A percentile compares a stretch with the other conserved stretches of the same genome.
Conservation (phyloP, 2,329 filamentous ascomycete genomes). For the Pseudogymnoascus sp. region DNA sequence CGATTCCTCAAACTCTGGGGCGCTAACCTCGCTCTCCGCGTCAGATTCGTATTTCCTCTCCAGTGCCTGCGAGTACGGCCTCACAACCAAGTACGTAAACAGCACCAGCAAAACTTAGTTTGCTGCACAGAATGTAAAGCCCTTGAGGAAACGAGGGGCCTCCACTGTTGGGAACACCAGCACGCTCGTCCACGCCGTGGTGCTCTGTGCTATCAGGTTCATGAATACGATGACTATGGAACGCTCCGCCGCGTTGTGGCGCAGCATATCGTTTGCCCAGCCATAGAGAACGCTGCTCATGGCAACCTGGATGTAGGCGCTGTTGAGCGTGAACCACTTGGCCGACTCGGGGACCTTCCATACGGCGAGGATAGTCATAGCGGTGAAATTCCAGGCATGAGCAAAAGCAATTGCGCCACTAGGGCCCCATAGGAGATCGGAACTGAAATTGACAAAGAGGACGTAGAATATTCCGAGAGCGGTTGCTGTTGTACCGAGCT, state of each 20-base stretch:
- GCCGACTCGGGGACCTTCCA: slow-evolving; percentile 48
- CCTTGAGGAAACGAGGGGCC: slow-evolving; percentile 35
- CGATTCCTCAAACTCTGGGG: not conserved
- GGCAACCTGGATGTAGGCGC: slow-evolving; percentile 34
- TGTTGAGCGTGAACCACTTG: slow-evolving; percentile 44
- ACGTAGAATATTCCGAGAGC: slow-evolving; percentile 49
- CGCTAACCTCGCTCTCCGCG: not conserved
- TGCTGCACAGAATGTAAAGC: slow-evolving; percentile 23
- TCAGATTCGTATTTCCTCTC: not conserved
- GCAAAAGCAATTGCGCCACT: slow-evolving; percentile 46
- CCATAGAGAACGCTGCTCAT: slow-evolving; percentile 40
- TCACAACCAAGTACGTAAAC: slow-evolving; percentile 16
- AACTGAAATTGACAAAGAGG: slow-evolving; percentile 44
- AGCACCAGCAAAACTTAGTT: slow-evolving; percentile 29
- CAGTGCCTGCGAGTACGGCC: slow-evolving; percentile 9
- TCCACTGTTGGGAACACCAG: slow-evolving; percentile 39
- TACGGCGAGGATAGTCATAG: slow-evolving; percentile 42
- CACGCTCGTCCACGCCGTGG: slow-evolving; percentile 38
- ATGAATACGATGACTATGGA: slow-evolving; percentile 35
- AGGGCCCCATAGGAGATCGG: slow-evolving; percentile 43
- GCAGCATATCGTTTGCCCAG: slow-evolving; percentile 37
- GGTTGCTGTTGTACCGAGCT: slow-evolving; percentile 43
- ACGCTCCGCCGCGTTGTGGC: slow-evolving; percentile 31
- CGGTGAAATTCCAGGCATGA: slow-evolving; percentile 43
- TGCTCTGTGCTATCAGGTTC: slow-evolving; percentile 37